A percentile compares a stretch with the other conserved stretches of the same genome.
These are phyloP conservation scores for Vigna angularis DNA, from an alignment of 306 rosid genomes.

Conservation along the genomic window DNA sequence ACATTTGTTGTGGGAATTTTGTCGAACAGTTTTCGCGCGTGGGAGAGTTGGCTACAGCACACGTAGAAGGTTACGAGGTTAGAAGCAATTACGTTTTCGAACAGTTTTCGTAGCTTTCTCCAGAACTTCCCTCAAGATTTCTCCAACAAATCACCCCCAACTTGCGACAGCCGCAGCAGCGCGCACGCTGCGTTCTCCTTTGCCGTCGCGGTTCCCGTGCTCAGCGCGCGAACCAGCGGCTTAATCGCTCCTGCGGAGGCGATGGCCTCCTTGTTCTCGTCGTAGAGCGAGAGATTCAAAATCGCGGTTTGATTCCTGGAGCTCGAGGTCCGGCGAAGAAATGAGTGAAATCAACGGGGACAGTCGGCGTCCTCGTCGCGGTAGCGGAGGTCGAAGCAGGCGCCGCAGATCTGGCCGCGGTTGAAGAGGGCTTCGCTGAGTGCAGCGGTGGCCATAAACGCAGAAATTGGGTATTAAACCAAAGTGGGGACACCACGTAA, in stretches of 20 bases:
- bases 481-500: no score
- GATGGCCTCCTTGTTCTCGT: constrained; percentile 81
- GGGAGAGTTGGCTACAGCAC: constrained; percentile 55
- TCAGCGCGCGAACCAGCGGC: constrained; percentile 77
- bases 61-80: constrained; percentile 65
- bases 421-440: constrained; percentile 72
- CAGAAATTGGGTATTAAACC: no score
- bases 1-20: constrained; percentile 69
- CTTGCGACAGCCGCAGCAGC: constrained; percentile 78
- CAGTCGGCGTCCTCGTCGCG: constrained; percentile 51
- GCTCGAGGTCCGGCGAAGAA: constrained; percentile 73
- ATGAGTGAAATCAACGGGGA: constrained; percentile 84
- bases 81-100: constrained; percentile 64
- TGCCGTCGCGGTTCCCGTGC: constrained; percentile 71
- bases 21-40: constrained; percentile 76
- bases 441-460: constrained; percentile 67
- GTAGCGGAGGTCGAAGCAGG: constrained; percentile 79
- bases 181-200: constrained; percentile 98
- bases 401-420: constrained; percentile 98
- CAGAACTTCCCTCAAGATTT: no score
- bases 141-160: no score
- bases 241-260: constrained; percentile 82
- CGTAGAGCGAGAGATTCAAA: constrained; percentile 88
- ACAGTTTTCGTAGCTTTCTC: no score
- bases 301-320: constrained; percentile 91